Conservation (phyloP, 331 rosid species). For the Ulmus americana region DNA sequence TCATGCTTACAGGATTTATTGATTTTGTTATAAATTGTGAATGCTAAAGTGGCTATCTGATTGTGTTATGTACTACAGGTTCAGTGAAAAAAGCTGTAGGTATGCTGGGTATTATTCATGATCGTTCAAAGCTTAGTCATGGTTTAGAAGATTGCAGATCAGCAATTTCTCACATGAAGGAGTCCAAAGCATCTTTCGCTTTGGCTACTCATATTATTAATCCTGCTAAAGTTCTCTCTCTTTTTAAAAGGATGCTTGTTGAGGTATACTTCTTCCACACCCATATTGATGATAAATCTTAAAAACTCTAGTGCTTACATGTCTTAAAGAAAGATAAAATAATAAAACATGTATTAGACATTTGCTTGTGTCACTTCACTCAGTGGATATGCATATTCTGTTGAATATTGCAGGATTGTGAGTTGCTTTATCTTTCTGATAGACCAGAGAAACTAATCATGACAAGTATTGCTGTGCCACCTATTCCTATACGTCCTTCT, state of each 20-base stretch:
- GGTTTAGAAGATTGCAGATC: constrained; percentile 48
- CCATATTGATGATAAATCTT: constrained; percentile 12
- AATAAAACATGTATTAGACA: not conserved
- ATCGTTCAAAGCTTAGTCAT: constrained; percentile 46
- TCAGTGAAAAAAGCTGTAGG: constrained; percentile 52
- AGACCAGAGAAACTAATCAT: constrained; percentile 76
- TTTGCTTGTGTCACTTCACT: constrained; percentile 18
- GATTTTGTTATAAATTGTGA: constrained; percentile 10
- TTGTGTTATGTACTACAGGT: constrained; percentile 41
- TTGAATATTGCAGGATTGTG: constrained; percentile 65
- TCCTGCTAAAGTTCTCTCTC: constrained; percentile 52
- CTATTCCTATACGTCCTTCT: constrained; percentile 84
- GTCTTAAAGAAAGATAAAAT: constrained; percentile 7
- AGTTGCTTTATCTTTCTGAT: constrained; percentile 60
- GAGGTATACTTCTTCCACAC: constrained; percentile 43
- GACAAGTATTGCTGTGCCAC: constrained; percentile 73
- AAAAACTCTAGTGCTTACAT: constrained; percentile 3
- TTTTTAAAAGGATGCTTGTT: constrained; percentile 61
- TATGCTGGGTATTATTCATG: constrained; percentile 46
- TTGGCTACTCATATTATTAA: constrained; percentile 36
- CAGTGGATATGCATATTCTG: constrained; percentile 13
- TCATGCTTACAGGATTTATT: constrained; percentile 19
- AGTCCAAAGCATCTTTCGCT: constrained; percentile 32
- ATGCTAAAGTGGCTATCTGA: constrained; percentile 13
- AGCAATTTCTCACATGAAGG: constrained; percentile 48